Percentiles rank a stretch among this genome's conserved stretches.
These are phyloP conservation scores for Malania oleifera DNA, from an alignment of 164 flowering plant genomes.

Conservation along the genomic window DNA sequence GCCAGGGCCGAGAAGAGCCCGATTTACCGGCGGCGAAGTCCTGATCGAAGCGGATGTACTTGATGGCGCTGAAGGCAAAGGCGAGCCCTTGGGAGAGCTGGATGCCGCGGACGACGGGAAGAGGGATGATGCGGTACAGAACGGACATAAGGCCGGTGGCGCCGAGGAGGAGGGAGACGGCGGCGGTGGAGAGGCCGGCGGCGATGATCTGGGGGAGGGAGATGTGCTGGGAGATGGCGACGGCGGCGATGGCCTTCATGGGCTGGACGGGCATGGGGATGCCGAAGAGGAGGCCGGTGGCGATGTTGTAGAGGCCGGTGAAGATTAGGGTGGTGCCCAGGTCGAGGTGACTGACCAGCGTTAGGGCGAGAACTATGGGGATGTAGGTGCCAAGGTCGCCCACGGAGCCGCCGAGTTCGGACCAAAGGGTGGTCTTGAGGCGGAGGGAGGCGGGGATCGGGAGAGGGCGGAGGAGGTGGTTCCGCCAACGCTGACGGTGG, in stretches of 20 bases:
- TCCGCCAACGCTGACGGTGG: too few species aligned
- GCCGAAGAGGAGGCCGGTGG: constrained; percentile 73
- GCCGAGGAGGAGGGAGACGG: constrained; percentile 64
- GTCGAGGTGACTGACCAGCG: constrained; percentile 60
- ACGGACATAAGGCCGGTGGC: constrained; percentile 79
- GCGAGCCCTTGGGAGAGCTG: constrained; percentile 88
- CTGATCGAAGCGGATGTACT: constrained; percentile 64
- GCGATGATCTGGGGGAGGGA: constrained; percentile 65
- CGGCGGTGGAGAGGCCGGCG: constrained; percentile 74
- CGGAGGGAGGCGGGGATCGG: constrained; percentile 19
- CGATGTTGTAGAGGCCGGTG: constrained; percentile 73
- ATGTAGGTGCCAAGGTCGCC: constrained; percentile 91
- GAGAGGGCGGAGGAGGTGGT: constrained; percentile 6
- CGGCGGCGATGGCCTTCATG: constrained; percentile 94
- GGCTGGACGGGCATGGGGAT: constrained; percentile 96
- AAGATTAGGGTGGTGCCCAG: constrained; percentile 74
- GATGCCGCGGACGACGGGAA: constrained; percentile 88
- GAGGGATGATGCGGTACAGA: constrained; percentile 58
- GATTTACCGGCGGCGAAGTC: constrained; percentile 48
- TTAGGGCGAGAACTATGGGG: constrained; percentile 72
- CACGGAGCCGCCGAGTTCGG: constrained; percentile 73
- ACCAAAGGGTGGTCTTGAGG: constrained; percentile 44
- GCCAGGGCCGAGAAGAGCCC: constrained; percentile 45
- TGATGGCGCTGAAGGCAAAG: constrained; percentile 81
- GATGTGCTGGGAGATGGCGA: constrained; percentile 70